phyloP scores from a whole-genome alignment of 2,329 filamentous ascomycete genomes.

The Microcyclospora tardicrescens region DNA sequence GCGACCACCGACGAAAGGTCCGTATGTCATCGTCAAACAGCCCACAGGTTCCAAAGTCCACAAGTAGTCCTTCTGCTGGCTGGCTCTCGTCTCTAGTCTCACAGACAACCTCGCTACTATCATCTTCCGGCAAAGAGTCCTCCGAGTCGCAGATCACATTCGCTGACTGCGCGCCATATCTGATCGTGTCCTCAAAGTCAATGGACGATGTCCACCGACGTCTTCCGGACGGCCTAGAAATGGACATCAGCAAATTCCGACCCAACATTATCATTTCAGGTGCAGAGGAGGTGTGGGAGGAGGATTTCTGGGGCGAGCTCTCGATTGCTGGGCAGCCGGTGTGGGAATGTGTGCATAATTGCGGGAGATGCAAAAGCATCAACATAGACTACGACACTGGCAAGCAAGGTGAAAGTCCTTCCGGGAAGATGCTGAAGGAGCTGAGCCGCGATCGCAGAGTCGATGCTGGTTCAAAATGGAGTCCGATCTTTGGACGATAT shows the following conservation, averaged over 20 bases:
- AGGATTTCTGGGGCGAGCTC: conserved; percentile 35
- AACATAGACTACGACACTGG: conserved; percentile 37
- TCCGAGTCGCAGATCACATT: conserved; percentile 44
- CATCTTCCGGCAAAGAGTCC: conserved; percentile 1
- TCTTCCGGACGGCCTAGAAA: conserved; percentile 23
- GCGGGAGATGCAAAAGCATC: conserved; percentile 32
- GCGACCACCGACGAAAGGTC: conserved; percentile 28
- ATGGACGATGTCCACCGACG: conserved; percentile 48
- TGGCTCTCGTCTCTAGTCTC: conserved; percentile 23
- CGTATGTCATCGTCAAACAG: conserved; percentile 22
- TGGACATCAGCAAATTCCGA: conserved; percentile 35
- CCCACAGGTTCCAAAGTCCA: conserved; percentile 3
- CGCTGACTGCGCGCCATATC: conserved; percentile 61
- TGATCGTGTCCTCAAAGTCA: conserved; percentile 58
- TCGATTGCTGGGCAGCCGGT: conserved; percentile 18
- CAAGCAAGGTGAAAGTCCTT: conserved; percentile 23
- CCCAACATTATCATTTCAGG: conserved; percentile 35
- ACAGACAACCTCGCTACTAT: conserved; percentile 7
- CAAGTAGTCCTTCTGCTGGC: conserved; percentile 4
- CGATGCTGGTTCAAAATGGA: conserved; percentile 33
- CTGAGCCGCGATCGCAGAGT: conserved; percentile 33
- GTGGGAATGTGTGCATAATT: conserved; percentile 32
- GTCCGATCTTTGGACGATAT: conserved; percentile 37
- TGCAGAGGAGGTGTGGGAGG: conserved; percentile 28
- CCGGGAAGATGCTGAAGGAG: conserved; percentile 32